A percentile compares a stretch with the other conserved stretches of the same genome.
Conservation (phyloP, 441 rosid genomes). For the Mallotus repandus region DNA sequence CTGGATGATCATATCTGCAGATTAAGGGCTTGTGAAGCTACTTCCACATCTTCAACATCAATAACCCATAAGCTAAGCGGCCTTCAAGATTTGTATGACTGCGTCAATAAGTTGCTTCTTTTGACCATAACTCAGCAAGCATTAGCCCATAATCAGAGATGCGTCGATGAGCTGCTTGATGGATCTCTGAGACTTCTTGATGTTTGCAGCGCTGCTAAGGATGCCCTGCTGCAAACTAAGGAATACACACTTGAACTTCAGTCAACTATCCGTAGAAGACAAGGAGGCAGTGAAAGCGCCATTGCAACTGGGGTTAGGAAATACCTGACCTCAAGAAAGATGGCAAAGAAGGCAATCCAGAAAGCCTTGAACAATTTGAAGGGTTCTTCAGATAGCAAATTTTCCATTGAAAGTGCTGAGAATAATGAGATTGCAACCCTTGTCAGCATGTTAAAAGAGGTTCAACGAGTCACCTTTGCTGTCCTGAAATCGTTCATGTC, state of each 20-base stretch:
- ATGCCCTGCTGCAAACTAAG: slow-evolving; percentile 34
- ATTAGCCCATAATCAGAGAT: slow-evolving; percentile 27
- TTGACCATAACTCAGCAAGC: slow-evolving; percentile 32
- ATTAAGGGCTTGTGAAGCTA: slow-evolving; percentile 32
- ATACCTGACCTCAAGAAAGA: slow-evolving; percentile 33
- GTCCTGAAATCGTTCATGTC: slow-evolving; percentile 38
- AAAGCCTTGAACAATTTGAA: slow-evolving; percentile 31
- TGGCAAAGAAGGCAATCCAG: slow-evolving; percentile 27
- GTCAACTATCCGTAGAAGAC: slow-evolving; percentile 34
- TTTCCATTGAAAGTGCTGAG: neutral
- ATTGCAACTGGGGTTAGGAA: slow-evolving; percentile 27
- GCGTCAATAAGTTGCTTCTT: slow-evolving; percentile 35
- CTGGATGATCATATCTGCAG: slow-evolving; percentile 30
- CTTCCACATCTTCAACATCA: slow-evolving; percentile 28
- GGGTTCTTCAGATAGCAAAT: slow-evolving; percentile 19
- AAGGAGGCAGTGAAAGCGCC: slow-evolving; percentile 14
- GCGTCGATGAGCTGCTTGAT: slow-evolving; percentile 32
- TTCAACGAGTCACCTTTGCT: slow-evolving; percentile 25
- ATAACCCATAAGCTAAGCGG: slow-evolving; percentile 20
- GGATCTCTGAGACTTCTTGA: slow-evolving; percentile 42
- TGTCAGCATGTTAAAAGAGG: slow-evolving; percentile 26
- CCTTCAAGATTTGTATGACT: slow-evolving; percentile 48
- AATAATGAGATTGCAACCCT: slow-evolving; percentile 6
- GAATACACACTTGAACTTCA: slow-evolving; percentile 29
- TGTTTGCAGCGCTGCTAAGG: slow-evolving; percentile 33